Percentiles rank a stretch among this genome's conserved stretches.
Evolutionary conservation across 2,329 filamentous ascomycete genomes (phyloP).

Genomic region (Endoconidiophora laricicola): DNA sequence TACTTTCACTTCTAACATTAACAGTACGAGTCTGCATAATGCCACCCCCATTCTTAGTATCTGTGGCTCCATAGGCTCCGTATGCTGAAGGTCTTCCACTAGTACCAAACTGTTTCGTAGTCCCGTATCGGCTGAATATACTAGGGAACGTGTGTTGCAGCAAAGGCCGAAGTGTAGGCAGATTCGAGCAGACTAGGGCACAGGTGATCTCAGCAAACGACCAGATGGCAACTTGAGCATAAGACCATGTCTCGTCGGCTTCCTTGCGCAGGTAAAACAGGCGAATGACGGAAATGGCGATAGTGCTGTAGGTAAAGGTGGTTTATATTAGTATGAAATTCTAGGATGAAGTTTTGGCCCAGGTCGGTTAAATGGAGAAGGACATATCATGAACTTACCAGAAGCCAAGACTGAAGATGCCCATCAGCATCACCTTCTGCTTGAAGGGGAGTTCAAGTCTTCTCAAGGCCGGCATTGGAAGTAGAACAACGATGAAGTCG

Average conservation of each 20-base stretch:
- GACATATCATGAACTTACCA: slow-evolving; percentile 16
- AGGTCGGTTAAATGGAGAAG: neutral
- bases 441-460: slow-evolving; percentile 19
- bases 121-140: slow-evolving; percentile 3
- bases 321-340: neutral
- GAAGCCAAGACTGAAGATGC: slow-evolving; percentile 20
- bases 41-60: neutral
- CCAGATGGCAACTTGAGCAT: slow-evolving; percentile 21
- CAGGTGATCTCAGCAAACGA: slow-evolving; percentile 25
- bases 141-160: slow-evolving; percentile 13
- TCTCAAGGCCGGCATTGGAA: slow-evolving; percentile 24
- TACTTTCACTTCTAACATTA: slow-evolving; percentile 7
- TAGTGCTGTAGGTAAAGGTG: slow-evolving; percentile 15
- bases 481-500: slow-evolving; percentile 22
- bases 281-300: slow-evolving; percentile 21
- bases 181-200: slow-evolving; percentile 24
- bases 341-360: neutral
- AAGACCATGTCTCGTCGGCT: slow-evolving; percentile 19
- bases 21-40: slow-evolving; percentile 9
- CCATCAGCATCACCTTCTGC: slow-evolving; percentile 18
- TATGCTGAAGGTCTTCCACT: slow-evolving; percentile 2
- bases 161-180: slow-evolving; percentile 23
- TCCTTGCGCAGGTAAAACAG: slow-evolving; percentile 19
- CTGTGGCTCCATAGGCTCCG: neutral
- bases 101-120: neutral